Conservation (phyloP, 176 grass and related monocot genomes). For the Carex myosuroides region DNA sequence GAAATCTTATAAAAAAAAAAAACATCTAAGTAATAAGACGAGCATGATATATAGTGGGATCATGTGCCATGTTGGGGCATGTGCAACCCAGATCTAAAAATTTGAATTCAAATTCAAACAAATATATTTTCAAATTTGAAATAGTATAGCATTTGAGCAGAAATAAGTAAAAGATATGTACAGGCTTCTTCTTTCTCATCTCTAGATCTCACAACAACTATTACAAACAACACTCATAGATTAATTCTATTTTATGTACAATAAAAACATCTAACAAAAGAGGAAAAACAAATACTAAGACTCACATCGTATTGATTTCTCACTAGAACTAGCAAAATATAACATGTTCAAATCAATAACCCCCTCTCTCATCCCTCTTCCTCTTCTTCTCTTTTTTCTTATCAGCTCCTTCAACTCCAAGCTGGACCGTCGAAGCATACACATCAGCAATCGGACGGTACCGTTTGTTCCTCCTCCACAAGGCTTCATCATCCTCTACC, state of each 20-base stretch:
- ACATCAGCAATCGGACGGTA: conserved; percentile 44
- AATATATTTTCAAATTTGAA: neutral
- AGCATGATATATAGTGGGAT: neutral
- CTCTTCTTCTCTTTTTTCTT: conserved; percentile 9
- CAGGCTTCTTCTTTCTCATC: neutral
- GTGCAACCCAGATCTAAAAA: neutral
- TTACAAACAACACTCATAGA: neutral
- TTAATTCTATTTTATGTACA: neutral
- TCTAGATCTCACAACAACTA: neutral
- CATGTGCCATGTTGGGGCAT: neutral
- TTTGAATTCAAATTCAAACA: neutral
- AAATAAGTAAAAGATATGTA: neutral
- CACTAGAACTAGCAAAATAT: neutral
- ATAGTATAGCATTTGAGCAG: neutral
- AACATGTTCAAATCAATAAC: conserved; percentile 7
- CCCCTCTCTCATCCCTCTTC: conserved; percentile 1
- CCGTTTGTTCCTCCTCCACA: conserved; percentile 31
- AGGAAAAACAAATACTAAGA: neutral
- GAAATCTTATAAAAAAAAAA: neutral
- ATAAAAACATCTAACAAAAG: conserved; percentile 6
- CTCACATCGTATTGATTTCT: neutral
- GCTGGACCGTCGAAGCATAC: conserved; percentile 30
- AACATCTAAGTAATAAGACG: neutral
- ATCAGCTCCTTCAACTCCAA: conserved; percentile 12
- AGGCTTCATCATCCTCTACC: conserved; percentile 22